Base-by-base conservation (phyloP, 1,284 basidiomycete species). In the Heterobasidion annosum region DNA sequence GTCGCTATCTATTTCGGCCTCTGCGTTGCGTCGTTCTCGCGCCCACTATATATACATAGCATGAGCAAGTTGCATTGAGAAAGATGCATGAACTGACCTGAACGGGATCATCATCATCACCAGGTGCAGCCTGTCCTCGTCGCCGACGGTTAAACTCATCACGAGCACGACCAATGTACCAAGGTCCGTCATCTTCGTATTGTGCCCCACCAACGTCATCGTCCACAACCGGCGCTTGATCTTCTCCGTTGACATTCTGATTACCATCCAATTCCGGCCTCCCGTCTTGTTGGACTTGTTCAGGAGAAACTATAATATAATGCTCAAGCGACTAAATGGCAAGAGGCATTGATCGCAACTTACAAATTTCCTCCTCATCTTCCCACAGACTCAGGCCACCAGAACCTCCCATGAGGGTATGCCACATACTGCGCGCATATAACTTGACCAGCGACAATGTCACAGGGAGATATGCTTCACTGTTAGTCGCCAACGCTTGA, bases 391-490 rank as follows among this genome's bases (percentile, higher is more conserved):
- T 81, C 40, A 91, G 72, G 1, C 85, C 85, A 45, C 80, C 79
- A 50, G 76, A 68, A 1, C 85, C 82, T 32, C 88, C 88, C 64
- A 76, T 81, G 15, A 93, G 62, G 3, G 84, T 86, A 65, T 90
- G 83, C 86, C 91, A 95, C 16, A 91, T 64, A 56, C 91, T 93
- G n/a, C 86, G 82, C 2, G 83, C 64, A 67, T 98, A 92, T 12
- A 99, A 73, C 67, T 91, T 92, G 54, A 83, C 70, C 49, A 99
- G 73, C 4, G 91, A 93, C 18, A 98, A 70, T 33, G 83, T 69
- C 33, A 96, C 90, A 0, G 95, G 93, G 34, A 98, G 72, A 67
- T 92, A 94, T 0, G 94, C 93, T 64, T 97, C 93, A 49, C 74
- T 69, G 63, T 95, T 95, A 3, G 88, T 91, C 60, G 91, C 90